Evolutionary conservation across 305 asterid species (phyloP).

Genomic region (Solanum hybrid): DNA sequence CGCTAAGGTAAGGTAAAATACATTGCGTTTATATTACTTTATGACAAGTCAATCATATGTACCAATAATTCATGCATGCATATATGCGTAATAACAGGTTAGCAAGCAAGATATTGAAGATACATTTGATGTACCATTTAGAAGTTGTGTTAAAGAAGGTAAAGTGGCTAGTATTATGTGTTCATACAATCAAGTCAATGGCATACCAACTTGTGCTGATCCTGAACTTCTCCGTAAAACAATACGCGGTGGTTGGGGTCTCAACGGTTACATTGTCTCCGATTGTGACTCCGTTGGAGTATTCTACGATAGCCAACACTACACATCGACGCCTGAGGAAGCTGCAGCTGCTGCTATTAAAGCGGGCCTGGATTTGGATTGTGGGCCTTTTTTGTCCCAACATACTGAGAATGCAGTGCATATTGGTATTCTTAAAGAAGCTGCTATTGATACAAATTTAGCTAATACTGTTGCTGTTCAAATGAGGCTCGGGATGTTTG

Average conservation of each 20-base stretch:
- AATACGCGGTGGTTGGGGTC: slow-evolving; percentile 74
- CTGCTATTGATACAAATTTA: slow-evolving; percentile 42
- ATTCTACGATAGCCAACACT: slow-evolving; percentile 69
- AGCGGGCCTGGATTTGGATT: slow-evolving; percentile 88
- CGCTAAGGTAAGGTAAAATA: slow-evolving; percentile 33
- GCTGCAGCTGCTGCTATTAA: slow-evolving; percentile 75
- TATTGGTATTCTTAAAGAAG: slow-evolving; percentile 48
- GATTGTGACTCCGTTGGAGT: slow-evolving; percentile 85
- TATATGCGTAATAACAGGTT: slow-evolving; percentile 30
- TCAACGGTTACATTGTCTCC: slow-evolving; percentile 82
- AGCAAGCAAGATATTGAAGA: slow-evolving; percentile 70
- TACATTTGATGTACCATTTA: slow-evolving; percentile 68
- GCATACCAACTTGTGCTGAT: slow-evolving; percentile 79
- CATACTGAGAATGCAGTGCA: slow-evolving; percentile 64
- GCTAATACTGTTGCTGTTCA: slow-evolving; percentile 58
- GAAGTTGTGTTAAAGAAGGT: slow-evolving; percentile 75
- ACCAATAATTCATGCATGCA: too few relatives aligned
- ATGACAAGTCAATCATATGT: not conserved
- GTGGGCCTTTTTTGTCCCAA: slow-evolving; percentile 56
- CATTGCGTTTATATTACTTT: not conserved
- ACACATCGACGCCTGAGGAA: slow-evolving; percentile 71
- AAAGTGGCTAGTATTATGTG: slow-evolving; percentile 93
- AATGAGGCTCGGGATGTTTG: slow-evolving; percentile 85
- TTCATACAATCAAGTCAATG: slow-evolving; percentile 88
- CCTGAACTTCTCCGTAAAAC: slow-evolving; percentile 61